Base-by-base conservation (phyloP, 2,329 filamentous ascomycete species). In the Diaporthe nobilis region DNA sequence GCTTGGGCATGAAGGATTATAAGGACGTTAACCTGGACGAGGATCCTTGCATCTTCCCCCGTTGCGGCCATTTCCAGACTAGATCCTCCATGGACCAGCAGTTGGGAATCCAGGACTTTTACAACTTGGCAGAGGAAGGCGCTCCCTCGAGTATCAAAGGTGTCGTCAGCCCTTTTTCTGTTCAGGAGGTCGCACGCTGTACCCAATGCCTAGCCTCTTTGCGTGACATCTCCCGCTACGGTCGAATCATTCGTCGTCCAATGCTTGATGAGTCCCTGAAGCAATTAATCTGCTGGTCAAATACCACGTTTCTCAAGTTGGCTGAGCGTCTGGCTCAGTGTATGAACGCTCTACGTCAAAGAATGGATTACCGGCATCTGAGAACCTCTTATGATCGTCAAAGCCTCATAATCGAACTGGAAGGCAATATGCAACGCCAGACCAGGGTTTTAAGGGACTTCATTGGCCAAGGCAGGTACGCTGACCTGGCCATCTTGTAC, bases 31-130 rank as follows among this genome's bases (percentile, higher is more conserved):
- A 94, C 78, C 80, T 93, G 0, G 82, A 92, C 51, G 85, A 90
- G 20, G 87, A 88, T 1, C 92, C 93, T 1, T 90, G 90, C 77
- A 87, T 94, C 28, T 87, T 94, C 61, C 89, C 90, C 0, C 82
- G 83, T 2, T 95, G 92, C 75, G 91, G 91, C 0, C 93, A 95
- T 80, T 87, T 94, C 77, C 83, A 92, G 68, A 93, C 91, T 0
- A 82, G 88, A 4, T 85, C 86, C 39, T 92, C 85, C 3, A 88
- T 94, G 84, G 93, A 94, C 80, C 89, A 88, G 0, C 83, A 88
- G n/a, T 90, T 94, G 85, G 85, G 85, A 0, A 87, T 94, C 83
- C 76, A 78, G 3, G 82, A 84, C 1, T 84, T 88, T 77, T 92
- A 92, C 80, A 78, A 84, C 0, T 80, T 86, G 13, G 83, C 88